phyloP scores from a whole-genome alignment of 805 yeast genomes.

The Trichomonascus vanleenenianus region DNA sequence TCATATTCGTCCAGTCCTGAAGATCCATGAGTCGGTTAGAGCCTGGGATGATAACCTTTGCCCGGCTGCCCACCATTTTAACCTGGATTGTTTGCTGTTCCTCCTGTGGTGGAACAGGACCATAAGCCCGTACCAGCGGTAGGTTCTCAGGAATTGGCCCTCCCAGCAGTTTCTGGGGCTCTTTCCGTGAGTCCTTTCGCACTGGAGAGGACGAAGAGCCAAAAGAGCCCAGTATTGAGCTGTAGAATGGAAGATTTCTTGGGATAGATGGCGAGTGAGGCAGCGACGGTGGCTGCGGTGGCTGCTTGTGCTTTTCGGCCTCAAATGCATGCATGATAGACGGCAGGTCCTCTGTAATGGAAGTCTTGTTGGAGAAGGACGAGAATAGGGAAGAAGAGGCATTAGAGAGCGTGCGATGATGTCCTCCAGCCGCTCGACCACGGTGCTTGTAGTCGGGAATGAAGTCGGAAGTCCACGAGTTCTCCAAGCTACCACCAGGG shows the following conservation, averaged over 20 bases:
- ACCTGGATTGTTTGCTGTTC: slow-evolving; percentile 10
- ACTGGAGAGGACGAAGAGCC: too few species aligned
- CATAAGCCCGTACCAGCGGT: too few species aligned
- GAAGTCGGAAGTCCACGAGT: neutral
- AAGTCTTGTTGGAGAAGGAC: slow-evolving; percentile 3
- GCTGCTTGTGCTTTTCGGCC: slow-evolving; percentile 11
- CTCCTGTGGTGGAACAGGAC: too few species aligned
- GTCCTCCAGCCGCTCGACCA: neutral
- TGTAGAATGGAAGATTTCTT: neutral
- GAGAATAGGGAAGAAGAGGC: neutral
- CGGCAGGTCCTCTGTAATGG: slow-evolving; percentile 21
- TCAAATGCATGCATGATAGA: slow-evolving; percentile 20
- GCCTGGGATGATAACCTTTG: slow-evolving; percentile 20
- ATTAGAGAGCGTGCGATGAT: neutral
- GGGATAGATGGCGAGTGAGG: slow-evolving; percentile 2
- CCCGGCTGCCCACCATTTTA: slow-evolving; percentile 20
- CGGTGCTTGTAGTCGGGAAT: neutral
- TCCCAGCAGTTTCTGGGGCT: too few species aligned
- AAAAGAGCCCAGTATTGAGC: too few species aligned
- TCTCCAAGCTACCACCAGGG: neutral
- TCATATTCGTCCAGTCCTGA: slow-evolving; percentile 24
- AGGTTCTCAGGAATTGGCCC: too few species aligned
- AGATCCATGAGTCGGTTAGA: slow-evolving; percentile 17
- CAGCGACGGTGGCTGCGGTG: slow-evolving; percentile 1
- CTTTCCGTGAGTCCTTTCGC: too few species aligned